Conservation (phyloP, 2,329 filamentous ascomycete genomes). For the Penicillium sp. region DNA sequence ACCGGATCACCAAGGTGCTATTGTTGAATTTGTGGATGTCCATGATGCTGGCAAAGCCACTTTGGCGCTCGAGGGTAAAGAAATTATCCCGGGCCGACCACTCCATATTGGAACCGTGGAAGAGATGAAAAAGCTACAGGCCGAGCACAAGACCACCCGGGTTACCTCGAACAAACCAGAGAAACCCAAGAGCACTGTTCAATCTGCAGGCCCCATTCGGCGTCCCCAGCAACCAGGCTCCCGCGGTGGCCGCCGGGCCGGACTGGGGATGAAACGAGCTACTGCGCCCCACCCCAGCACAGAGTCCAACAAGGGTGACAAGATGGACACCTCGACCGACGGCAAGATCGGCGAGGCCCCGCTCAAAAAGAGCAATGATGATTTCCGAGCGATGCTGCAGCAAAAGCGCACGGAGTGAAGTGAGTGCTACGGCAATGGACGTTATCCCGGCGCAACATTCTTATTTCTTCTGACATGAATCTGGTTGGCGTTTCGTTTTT, state of each 20-base stretch:
- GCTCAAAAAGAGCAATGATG: constrained; percentile 55
- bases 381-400: constrained; percentile 57
- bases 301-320: constrained; percentile 8
- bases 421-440: constrained; percentile 21
- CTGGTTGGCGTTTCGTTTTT: constrained; percentile 19
- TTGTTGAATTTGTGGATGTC: constrained; percentile 75
- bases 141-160: constrained; percentile 42
- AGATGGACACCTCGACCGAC: constrained; percentile 28
- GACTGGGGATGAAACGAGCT: constrained; percentile 51
- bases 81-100: constrained; percentile 45
- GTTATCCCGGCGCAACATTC: constrained; percentile 18
- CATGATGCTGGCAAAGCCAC: constrained; percentile 65
- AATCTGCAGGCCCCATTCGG: constrained; percentile 39
- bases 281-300: constrained; percentile 12
- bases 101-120: constrained; percentile 52
- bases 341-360: constrained; percentile 31
- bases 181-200: constrained; percentile 38
- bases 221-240: constrained; percentile 48
- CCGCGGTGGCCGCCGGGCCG: constrained; percentile 47
- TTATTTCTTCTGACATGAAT: constrained; percentile 25
- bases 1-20: constrained; percentile 79
- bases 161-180: constrained; percentile 35
- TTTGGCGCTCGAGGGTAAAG: constrained; percentile 47
- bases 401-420: constrained; percentile 34
- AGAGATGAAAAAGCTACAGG: constrained; percentile 49